Base-by-base conservation (phyloP, 2,329 filamentous ascomycete genomes). In the Emmonsia crescens region DNA sequence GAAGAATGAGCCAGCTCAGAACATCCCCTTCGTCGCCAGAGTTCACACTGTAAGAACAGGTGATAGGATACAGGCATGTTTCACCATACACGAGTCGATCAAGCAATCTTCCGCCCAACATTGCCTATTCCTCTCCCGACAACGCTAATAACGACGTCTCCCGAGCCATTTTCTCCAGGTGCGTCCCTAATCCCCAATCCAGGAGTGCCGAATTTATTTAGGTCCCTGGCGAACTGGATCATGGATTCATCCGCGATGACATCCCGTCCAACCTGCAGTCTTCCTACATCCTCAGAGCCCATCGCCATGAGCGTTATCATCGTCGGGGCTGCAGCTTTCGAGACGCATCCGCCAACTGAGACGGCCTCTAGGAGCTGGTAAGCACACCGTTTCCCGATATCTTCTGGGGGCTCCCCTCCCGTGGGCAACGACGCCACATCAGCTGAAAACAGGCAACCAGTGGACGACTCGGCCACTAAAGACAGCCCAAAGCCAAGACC, bases 71-170 rank as follows among this genome's bases (percentile, higher is more conserved):
- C 24, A 29, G 33, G n/a, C 19, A 21, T 51, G 24, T 5, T 36
- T 56, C 31, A 44, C 2, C 36, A 19, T 12, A 57, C 14, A 31
- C 21, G 36, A 38, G 55, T 48, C 24, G 60, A 68, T 78, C 74
- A 87, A 65, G 84, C 84, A 73, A 96, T 88, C 78, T 97, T 97
- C 71, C 92, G 85, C 60, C 93, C 93, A 57, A 97, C 89, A 73
- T 97, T 99, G 36, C 94, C 94, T 63, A 99, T 89, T 51, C 94
- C 94, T 69, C 85, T 86, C 38, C 94, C 94, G 70, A 97, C 96
- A 51, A 99, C 88, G 67, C 91, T 95, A 68, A 99, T 81, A 64
- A 96, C 83, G 59, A 97, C 82, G 73, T 96, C 89, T 5, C 76
- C 79, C 60, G 80, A 75, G 19, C 80, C 83, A 40, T 85, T 85